These are phyloP conservation scores for Nakazawaea populi DNA, from an alignment of 805 yeast species.

Conservation along the genomic window DNA sequence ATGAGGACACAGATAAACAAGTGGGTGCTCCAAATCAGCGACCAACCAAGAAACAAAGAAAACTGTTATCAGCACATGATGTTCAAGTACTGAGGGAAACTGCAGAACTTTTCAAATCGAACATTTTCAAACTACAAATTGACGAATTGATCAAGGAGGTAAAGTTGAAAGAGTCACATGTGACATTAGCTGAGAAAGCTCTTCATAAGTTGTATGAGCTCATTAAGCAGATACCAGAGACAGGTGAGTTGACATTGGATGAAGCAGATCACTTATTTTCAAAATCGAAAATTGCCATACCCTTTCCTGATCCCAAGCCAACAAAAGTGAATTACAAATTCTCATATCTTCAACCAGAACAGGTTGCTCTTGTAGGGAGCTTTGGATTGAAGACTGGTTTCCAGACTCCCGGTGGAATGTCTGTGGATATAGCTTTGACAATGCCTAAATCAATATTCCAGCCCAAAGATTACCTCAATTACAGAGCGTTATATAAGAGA, in stretches of 20 bases:
- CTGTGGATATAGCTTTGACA: conserved; percentile 74
- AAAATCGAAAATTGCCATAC: conserved; percentile 47
- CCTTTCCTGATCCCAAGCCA: conserved; percentile 91
- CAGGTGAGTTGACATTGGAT: conserved; percentile 42
- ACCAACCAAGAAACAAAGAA: conserved; percentile 11
- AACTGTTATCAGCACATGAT: conserved; percentile 63
- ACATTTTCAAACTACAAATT: conserved; percentile 90
- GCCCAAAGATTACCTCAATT: conserved; percentile 85
- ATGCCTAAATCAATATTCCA: conserved; percentile 77
- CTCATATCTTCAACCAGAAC: conserved; percentile 62
- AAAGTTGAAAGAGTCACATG: conserved; percentile 62
- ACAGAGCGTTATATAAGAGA: conserved; percentile 84
- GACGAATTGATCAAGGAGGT: conserved; percentile 86
- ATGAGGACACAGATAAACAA: conserved; percentile 1
- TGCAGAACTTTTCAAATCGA: conserved; percentile 89
- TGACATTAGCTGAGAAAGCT: conserved; percentile 63
- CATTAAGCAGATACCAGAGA: conserved; percentile 58
- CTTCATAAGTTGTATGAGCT: conserved; percentile 67
- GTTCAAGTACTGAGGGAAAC: conserved; percentile 90
- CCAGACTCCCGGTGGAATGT: conserved; percentile 47
- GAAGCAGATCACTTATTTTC: conserved; percentile 55
- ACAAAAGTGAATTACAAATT: conserved; percentile 61
- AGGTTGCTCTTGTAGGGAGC: conserved; percentile 78
- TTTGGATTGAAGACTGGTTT: conserved; percentile 84
- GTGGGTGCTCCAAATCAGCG: neutral